phyloP scores from a whole-genome alignment of 371 early-diverging fungal genomes.

The Mortierella sp. region DNA sequence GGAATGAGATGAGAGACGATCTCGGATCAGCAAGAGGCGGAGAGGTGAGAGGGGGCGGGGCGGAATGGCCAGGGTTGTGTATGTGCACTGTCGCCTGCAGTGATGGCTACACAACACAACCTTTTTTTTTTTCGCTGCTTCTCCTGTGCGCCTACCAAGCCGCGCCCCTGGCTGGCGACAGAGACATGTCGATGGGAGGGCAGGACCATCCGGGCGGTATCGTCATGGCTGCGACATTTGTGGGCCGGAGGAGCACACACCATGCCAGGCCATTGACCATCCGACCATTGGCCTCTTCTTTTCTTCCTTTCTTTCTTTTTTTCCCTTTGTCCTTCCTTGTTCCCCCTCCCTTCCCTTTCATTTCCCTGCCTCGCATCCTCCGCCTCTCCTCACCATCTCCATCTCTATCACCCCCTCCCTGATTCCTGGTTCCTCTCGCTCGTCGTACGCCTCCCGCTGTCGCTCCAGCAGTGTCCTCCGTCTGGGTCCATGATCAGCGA shows the following conservation, averaged over 20 bases:
- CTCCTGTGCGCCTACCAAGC: constrained; percentile 5
- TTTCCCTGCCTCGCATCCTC: not conserved
- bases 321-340: not conserved
- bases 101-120: no score
- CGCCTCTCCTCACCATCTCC: not conserved
- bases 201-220: not conserved
- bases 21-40: not conserved
- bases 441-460: no score
- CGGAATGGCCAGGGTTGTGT: no score
- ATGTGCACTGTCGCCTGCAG: no score
- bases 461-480: no score
- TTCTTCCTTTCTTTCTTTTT: constrained; percentile 5
- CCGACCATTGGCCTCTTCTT: constrained; percentile 3
- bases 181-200: not conserved
- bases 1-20: not conserved
- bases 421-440: not conserved
- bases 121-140: no score
- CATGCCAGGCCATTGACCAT: constrained; percentile 11
- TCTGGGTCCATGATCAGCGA: no score
- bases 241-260: not conserved
- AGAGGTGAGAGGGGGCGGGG: not conserved
- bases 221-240: not conserved
- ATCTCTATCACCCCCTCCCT: not conserved
- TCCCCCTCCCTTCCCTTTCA: not conserved
- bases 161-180: constrained; percentile 16